phyloP scores from a whole-genome alignment of 2,329 filamentous ascomycete species.

The Fusarium foetens region DNA sequence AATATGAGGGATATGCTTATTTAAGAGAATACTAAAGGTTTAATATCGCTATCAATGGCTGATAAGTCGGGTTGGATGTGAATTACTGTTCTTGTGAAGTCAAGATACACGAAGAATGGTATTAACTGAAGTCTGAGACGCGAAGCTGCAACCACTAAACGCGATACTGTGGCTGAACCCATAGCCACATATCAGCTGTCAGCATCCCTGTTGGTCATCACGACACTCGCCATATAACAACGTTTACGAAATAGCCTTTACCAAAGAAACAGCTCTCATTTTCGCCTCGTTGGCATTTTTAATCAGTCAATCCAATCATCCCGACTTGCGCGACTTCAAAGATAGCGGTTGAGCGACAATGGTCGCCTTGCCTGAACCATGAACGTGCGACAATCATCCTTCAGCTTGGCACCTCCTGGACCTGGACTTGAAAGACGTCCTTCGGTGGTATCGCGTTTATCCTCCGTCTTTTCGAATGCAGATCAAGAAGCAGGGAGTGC shows the following conservation, averaged over 20 bases:
- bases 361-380: slow-evolving; percentile 54
- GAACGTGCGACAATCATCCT: slow-evolving; percentile 65
- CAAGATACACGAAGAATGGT: slow-evolving; percentile 11
- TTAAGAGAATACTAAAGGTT: background rate
- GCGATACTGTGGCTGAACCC: slow-evolving; percentile 38
- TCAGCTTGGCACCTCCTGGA: slow-evolving; percentile 50
- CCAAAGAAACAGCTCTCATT: background rate
- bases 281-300: background rate
- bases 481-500: slow-evolving; percentile 67
- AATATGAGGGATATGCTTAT: too few relatives aligned
- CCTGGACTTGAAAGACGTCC: slow-evolving; percentile 59
- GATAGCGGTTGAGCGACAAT: slow-evolving; percentile 48
- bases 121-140: slow-evolving; percentile 10
- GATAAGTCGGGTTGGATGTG: background rate
- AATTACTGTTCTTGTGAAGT: background rate
- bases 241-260: slow-evolving; percentile 3
- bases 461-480: slow-evolving; percentile 72
- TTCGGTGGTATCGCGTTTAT: slow-evolving; percentile 72
- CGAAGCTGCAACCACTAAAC: slow-evolving; percentile 47
- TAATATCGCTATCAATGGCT: background rate
- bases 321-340: slow-evolving; percentile 1
- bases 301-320: background rate
- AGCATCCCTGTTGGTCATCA: slow-evolving; percentile 28
- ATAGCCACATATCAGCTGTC: slow-evolving; percentile 40
- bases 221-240: slow-evolving; percentile 23